Conservation (phyloP, 1,284 basidiomycete species). For the Tilletia indica region DNA sequence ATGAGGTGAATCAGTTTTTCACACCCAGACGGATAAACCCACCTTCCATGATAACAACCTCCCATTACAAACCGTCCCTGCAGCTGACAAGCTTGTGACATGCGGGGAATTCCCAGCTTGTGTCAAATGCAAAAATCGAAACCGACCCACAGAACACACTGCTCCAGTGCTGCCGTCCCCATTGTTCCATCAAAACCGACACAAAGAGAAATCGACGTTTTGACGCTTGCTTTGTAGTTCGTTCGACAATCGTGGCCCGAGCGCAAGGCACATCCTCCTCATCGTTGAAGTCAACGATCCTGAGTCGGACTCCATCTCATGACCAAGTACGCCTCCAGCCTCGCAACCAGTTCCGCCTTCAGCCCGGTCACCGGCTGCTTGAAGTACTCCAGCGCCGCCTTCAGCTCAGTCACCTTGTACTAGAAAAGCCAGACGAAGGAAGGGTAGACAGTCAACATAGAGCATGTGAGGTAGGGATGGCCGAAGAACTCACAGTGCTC, state of each 20-base stretch:
- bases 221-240: too few species aligned
- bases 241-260: too few species aligned
- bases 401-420: conserved; percentile 40
- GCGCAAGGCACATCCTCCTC: too few species aligned
- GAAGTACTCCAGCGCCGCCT: conserved; percentile 39
- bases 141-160: too few species aligned
- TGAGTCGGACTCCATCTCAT: not conserved
- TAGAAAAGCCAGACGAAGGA: not conserved
- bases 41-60: too few species aligned
- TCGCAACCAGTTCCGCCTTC: conserved; percentile 45
- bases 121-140: not conserved
- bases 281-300: too few species aligned
- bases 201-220: not conserved
- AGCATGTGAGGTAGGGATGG: not conserved
- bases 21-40: too few species aligned
- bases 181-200: not conserved
- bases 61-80: too few species aligned
- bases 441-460: not conserved
- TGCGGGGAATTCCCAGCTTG: too few species aligned
- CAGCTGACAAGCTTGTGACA: too few species aligned
- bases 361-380: conserved; percentile 39
- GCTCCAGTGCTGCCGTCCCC: too few species aligned
- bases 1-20: too few species aligned
- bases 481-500: not conserved
- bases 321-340: conserved; percentile 25